These are phyloP conservation scores for Elongisporangium senticosum DNA, from an alignment of 352 stramenopile genomes.

Conservation along the genomic window DNA sequence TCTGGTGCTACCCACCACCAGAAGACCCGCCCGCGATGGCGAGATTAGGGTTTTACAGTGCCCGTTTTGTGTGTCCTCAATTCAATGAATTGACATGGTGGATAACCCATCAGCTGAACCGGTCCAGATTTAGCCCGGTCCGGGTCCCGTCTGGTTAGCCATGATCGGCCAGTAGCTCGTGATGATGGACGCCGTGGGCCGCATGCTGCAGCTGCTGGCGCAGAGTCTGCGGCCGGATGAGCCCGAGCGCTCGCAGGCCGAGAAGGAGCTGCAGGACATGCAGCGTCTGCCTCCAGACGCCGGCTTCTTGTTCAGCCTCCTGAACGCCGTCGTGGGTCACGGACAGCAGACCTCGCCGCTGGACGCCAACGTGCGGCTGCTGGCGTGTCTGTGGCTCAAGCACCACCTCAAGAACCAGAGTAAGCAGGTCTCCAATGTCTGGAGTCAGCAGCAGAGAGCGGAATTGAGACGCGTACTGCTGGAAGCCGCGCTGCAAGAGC, in stretches of 20 bases:
- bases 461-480: conserved; percentile 51
- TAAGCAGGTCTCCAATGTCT: conserved; percentile 17
- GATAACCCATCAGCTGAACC: background rate
- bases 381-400: conserved; percentile 78
- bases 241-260: conserved; percentile 36
- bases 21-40: background rate
- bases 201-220: conserved; percentile 48
- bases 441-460: conserved; percentile 36
- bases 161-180: background rate
- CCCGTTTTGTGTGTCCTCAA: background rate
- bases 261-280: conserved; percentile 51
- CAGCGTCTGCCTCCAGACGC: conserved; percentile 24
- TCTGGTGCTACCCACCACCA: background rate
- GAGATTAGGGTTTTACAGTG: background rate
- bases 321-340: conserved; percentile 25
- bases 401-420: conserved; percentile 56
- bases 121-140: background rate
- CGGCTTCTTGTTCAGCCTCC: conserved; percentile 34
- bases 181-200: conserved; percentile 19
- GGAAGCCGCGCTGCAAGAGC: conserved; percentile 63
- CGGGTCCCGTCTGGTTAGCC: background rate
- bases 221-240: conserved; percentile 33
- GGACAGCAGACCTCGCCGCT: conserved; percentile 16
- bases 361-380: conserved; percentile 50
- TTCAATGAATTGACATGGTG: conserved; percentile 1